Base-by-base conservation (phyloP, 768 basidiomycete species). In the Lactarius tabidus region DNA sequence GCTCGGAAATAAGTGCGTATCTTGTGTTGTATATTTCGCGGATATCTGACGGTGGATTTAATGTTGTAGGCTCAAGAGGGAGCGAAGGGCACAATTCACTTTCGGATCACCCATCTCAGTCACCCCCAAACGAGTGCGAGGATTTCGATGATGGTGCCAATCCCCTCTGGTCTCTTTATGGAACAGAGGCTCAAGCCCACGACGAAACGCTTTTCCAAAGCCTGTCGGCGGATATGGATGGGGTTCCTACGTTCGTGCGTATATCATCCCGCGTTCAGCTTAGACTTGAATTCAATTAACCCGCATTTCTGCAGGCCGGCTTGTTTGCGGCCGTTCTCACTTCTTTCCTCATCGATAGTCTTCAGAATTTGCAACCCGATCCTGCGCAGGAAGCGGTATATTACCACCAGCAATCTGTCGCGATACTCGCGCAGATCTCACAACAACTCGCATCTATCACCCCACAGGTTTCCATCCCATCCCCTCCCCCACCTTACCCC, bases 61-160 rank as follows among this genome's bases (percentile, higher is more conserved):
- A 23, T 23, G 12, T 14, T 14, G 4, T 12, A 48, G 45, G 23
- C 4, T 6, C 45, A 23, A n/a, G n/a, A 14, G 2, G 10, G 12
- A 14, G 12, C n/a, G 10, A 55, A 10, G 33, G n/a, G 45, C 1
- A 23, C 45, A 14, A 6, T 33, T 4, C 3, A 39, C 9, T 15
- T 23, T 0, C 23, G 1, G 15, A 41, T 6, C 7, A 7, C 28
- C 28, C 52, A 20, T 18, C n/a, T 14, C 36, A 15, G 10, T 18
- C 0, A 18, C 4, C 41, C 7, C 18, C 20, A 8, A n/a, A 26
- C 5, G 36, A 31, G 7, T 20, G 3, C 18, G 2, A 23, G 10
- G 60, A 62, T 54, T 62, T 62, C 43, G 60, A 43, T 23, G 60
- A 62, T 10, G 26, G 23, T 55, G 60, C 60, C 10, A 43, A 55